Evolutionary conservation across 495 filamentous ascomycete genomes (phyloP).

Genomic region (Penicillium robsamsonii): DNA sequence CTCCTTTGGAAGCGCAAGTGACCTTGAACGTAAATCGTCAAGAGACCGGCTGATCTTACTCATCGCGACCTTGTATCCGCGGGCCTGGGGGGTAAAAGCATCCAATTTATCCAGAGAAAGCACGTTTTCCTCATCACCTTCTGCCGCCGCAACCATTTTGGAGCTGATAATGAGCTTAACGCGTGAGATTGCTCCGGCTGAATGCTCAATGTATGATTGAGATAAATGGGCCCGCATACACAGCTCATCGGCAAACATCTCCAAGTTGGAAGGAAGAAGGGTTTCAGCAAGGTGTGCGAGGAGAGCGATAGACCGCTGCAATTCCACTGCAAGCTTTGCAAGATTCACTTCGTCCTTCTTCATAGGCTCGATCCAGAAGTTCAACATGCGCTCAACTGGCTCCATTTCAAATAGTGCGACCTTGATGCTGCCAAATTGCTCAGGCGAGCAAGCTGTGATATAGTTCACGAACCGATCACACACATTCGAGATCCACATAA

Average conservation of each 20-base stretch:
- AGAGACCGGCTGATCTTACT: slow-evolving; percentile 75
- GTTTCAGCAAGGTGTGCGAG: slow-evolving; percentile 82
- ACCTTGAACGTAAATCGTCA: slow-evolving; percentile 74
- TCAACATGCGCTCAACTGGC: slow-evolving; percentile 85
- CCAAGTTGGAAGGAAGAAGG: slow-evolving; percentile 67
- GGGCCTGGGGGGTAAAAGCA: slow-evolving; percentile 65
- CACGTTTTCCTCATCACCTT: slow-evolving; percentile 56
- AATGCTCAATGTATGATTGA: slow-evolving; percentile 78
- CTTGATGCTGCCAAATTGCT: slow-evolving; percentile 72
- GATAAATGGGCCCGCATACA: slow-evolving; percentile 72
- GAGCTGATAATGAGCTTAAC: slow-evolving; percentile 63
- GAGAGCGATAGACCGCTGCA: slow-evolving; percentile 77
- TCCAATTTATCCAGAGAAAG: slow-evolving; percentile 72
- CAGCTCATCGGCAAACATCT: slow-evolving; percentile 76
- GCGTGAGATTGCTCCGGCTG: slow-evolving; percentile 64
- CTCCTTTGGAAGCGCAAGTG: slow-evolving; percentile 68
- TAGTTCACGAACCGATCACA: slow-evolving; percentile 80
- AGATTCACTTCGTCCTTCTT: slow-evolving; percentile 85
- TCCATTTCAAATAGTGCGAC: slow-evolving; percentile 84
- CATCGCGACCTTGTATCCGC: slow-evolving; percentile 81
- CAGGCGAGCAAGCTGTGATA: slow-evolving; percentile 70
- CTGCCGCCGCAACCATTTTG: slow-evolving; percentile 46
- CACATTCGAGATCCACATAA: slow-evolving; percentile 78
- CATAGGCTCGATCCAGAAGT: slow-evolving; percentile 81
- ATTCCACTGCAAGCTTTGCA: slow-evolving; percentile 72